These are phyloP conservation scores for Dipodascopsis tothii DNA, from an alignment of 805 yeast genomes.

Conservation along the genomic window DNA sequence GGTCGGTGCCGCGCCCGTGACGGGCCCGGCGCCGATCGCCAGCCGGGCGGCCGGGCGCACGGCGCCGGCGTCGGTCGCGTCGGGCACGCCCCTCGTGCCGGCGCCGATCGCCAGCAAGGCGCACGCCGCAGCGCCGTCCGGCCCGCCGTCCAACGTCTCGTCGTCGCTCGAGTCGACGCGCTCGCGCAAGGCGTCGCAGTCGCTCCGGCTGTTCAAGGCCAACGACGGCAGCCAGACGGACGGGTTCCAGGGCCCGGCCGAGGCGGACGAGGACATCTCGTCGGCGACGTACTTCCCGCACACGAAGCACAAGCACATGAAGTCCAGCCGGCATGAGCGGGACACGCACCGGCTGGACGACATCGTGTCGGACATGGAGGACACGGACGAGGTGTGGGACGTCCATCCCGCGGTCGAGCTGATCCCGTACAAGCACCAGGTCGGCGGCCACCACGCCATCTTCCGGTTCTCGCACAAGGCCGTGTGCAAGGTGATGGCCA, in stretches of 20 bases:
- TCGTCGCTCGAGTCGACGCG: slow-evolving; percentile 2
- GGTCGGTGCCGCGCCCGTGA: no score
- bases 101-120: neutral
- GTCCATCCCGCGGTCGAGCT: slow-evolving; percentile 63
- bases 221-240: slow-evolving; percentile 14
- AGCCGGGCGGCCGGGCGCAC: neutral
- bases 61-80: neutral
- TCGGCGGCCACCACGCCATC: slow-evolving; percentile 97
- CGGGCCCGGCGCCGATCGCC: neutral
- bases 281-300: slow-evolving; percentile 32
- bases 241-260: neutral
- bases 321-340: no score
- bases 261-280: slow-evolving; percentile 23
- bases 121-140: neutral
- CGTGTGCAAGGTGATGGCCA: slow-evolving; percentile 86
- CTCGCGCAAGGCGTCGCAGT: slow-evolving; percentile 35
- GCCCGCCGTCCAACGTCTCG: no score
- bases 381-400: neutral
- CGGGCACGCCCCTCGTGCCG: neutral
- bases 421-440: slow-evolving; percentile 79
- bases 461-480: slow-evolving; percentile 86
- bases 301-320: slow-evolving; percentile 14
- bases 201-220: slow-evolving; percentile 34
- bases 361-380: neutral
- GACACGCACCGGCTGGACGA: no score